Conservation (phyloP, 2,329 filamentous ascomycete species). For the Fusarium luffae region DNA sequence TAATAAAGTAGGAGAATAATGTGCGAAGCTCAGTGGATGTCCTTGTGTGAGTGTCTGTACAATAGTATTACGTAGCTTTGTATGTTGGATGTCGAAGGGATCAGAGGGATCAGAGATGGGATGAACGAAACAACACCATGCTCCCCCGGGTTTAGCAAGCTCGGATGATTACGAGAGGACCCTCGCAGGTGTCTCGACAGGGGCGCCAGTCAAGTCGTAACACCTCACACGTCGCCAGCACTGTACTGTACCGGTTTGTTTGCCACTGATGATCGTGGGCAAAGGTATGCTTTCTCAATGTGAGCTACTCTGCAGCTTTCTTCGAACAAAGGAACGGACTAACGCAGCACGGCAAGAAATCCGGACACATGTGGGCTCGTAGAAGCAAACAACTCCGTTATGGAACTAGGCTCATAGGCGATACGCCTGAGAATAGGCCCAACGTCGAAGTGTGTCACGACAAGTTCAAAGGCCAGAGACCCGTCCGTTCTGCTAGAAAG, state of each 20-base stretch:
- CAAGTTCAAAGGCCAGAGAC: conserved; percentile 5
- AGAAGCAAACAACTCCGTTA: conserved; percentile 8
- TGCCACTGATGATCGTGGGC: conserved; percentile 13
- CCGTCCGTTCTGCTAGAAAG: conserved; percentile 16
- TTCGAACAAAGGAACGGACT: conserved; percentile 19
- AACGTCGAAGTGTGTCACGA: conserved; percentile 26
- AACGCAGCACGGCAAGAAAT: conserved; percentile 24
- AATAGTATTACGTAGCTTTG: background rate
- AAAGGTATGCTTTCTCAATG: background rate
- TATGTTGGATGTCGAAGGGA: conserved; percentile 2
- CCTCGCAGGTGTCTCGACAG: conserved; percentile 29
- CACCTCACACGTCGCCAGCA: conserved; percentile 17
- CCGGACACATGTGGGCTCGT: conserved; percentile 19
- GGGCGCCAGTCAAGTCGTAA: conserved; percentile 23
- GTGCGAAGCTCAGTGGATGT: conserved; percentile 17
- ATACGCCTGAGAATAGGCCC: conserved; percentile 16
- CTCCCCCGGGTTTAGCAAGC: conserved; percentile 26
- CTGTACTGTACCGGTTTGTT: conserved; percentile 20
- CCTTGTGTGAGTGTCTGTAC: background rate
- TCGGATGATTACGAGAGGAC: conserved; percentile 39
- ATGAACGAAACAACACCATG: conserved; percentile 37
- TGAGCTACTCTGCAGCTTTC: conserved; percentile 21
- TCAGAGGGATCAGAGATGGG: conserved; percentile 28
- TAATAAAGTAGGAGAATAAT: conserved; percentile 21
- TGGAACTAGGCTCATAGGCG: conserved; percentile 23